Evolutionary conservation across 1,284 basidiomycete genomes (phyloP).

Genomic region (Papiliotrema laurentii): DNA sequence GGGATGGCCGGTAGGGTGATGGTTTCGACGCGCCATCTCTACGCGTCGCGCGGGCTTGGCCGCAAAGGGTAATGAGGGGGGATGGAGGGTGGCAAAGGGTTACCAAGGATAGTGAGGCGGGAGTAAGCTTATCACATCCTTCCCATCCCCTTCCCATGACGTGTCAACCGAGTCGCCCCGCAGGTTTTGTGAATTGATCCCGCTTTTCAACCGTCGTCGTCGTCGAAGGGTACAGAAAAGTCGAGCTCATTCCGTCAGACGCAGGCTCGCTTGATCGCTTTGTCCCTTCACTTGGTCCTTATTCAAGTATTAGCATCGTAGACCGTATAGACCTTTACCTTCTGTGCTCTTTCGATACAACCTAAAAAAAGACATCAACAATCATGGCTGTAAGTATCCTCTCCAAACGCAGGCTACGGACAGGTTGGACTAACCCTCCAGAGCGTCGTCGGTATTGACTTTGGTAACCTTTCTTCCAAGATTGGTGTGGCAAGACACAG

Average conservation of each 20-base stretch:
- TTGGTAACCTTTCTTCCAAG: constrained; percentile 84
- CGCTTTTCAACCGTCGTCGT: neutral
- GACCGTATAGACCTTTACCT: neutral
- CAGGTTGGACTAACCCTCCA: constrained; percentile 11
- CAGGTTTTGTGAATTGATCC: too few relatives aligned
- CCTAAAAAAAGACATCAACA: constrained; percentile 2
- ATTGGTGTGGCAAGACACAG: constrained; percentile 89
- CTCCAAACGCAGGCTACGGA: neutral
- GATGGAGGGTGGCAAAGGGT: neutral
- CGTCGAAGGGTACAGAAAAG: neutral
- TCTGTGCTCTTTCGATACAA: neutral
- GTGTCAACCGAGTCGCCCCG: too few relatives aligned
- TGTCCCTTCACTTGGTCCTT: neutral
- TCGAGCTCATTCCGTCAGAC: neutral
- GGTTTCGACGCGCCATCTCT: neutral
- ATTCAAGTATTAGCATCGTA: neutral
- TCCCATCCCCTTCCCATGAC: too few relatives aligned
- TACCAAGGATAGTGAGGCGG: too few relatives aligned
- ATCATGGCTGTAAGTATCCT: constrained; percentile 33
- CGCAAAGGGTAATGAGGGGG: neutral
- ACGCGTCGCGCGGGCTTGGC: neutral
- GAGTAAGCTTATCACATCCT: too few relatives aligned
- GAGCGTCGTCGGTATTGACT: constrained; percentile 82
- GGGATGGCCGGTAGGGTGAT: too few relatives aligned
- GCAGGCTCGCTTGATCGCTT: neutral